Evolutionary conservation across 257 asterid genomes (phyloP).

Genomic region (Solanum chiquidenum): DNA sequence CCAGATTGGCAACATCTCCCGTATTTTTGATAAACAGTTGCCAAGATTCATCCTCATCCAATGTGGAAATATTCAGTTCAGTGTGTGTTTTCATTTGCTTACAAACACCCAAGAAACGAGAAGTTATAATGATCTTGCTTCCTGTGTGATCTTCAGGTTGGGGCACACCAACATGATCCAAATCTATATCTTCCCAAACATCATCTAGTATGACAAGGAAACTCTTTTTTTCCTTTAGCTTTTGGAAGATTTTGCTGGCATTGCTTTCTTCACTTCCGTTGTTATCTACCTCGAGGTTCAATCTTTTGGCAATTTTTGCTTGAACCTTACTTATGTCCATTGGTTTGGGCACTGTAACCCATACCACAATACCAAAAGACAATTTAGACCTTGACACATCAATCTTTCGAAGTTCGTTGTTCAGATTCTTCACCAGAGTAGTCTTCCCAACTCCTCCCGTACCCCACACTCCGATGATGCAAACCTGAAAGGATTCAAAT

Average conservation of each 20-base stretch:
- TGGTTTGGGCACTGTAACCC: neutral
- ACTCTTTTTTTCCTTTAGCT: neutral
- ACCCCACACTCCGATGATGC: neutral
- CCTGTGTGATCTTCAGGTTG: neutral
- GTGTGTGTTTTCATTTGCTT: neutral
- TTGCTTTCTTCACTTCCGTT: neutral
- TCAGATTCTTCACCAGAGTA: neutral
- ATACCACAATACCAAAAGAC: neutral
- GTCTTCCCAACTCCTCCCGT: neutral
- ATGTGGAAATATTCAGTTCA: neutral
- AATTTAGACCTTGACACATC: neutral
- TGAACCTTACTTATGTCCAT: neutral
- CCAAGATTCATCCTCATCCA: constrained; percentile 3
- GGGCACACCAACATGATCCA: constrained; percentile 2
- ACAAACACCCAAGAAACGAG: neutral
- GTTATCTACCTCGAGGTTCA: neutral
- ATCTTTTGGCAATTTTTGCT: neutral
- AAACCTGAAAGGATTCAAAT: neutral
- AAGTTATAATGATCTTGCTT: neutral
- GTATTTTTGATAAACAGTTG: neutral
- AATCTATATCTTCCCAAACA: constrained; percentile 3
- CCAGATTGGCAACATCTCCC: neutral
- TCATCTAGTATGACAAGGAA: constrained; percentile 9
- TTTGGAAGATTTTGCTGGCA: neutral
- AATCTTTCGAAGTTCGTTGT: neutral